Base-by-base conservation (phyloP, 208 protist genomes). In the Trypanosoma boissoni region DNA sequence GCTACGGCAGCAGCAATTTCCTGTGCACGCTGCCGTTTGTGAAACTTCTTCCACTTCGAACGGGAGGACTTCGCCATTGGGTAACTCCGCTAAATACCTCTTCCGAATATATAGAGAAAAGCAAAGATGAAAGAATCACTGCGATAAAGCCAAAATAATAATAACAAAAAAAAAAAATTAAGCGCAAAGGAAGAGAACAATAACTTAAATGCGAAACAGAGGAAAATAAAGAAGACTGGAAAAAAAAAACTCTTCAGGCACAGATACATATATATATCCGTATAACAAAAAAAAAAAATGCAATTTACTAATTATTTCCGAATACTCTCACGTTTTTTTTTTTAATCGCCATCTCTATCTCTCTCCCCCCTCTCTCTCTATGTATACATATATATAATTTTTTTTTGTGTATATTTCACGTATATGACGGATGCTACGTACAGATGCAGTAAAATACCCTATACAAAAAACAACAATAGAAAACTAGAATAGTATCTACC, bases 21-120 rank as follows among this genome's bases (percentile, higher is more conserved):
- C 32, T 76, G 37, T 5, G 86, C 78, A 28, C 64, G 66, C 58
- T 86, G 69, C 2, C 86, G 82, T 37, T 74, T 72, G 61, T 93
- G 86, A 37, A 71, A 28, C 56, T 88, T 88, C 73, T 93, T 93
- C 86, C 86, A 93, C 52, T 90, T 93, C 37, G 83, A 91, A 10
- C 86, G 86, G 21, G 72, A 79, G 1, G 83, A 91, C 66, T 93
- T 93, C 57, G 83, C 86, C 86, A 93, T 92, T 12, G 27, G 39
- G 20, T 45, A 2, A 32, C 10, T 43, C 14, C 50, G 41, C 20
- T n/a, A n/a, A n/a, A n/a, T n/a, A 45, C 21, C 23, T 58, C 10
- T 29, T 64, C 27, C 27, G 26, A 48, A 58, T n/a, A n/a, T n/a
- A n/a, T n/a, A n/a, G n/a, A n/a, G n/a, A n/a, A n/a, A n/a, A n/a